phyloP scores from a whole-genome alignment of 106 monocot species.

The Allium sativum region DNA sequence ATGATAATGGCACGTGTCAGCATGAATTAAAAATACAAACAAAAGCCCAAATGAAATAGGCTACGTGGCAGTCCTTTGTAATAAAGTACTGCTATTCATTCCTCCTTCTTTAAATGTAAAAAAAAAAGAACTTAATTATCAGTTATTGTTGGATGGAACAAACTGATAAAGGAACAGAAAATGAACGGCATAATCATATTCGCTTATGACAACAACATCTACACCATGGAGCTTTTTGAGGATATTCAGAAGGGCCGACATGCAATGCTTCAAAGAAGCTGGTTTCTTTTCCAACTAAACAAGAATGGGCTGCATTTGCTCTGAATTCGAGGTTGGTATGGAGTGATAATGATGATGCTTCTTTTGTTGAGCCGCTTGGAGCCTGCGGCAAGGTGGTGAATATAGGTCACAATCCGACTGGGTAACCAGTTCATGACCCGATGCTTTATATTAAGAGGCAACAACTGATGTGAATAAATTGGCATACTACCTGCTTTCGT shows the following conservation, averaged over 20 bases:
- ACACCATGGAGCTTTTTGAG: conserved; percentile 76
- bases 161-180: conserved; percentile 40
- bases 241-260: conserved; percentile 76
- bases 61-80: no score
- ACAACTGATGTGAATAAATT: no score
- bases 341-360: conserved; percentile 38
- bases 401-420: no score
- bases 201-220: conserved; percentile 70
- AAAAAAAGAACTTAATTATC: no score
- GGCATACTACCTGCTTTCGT: no score
- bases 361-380: conserved; percentile 65
- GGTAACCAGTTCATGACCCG: no score
- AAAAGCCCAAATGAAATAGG: no score
- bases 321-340: conserved; percentile 69
- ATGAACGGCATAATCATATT: conserved; percentile 75
- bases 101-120: no score
- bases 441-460: no score
- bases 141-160: conserved; percentile 10
- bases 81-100: no score
- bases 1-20: no score
- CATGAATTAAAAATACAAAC: no score
- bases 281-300: conserved; percentile 35
- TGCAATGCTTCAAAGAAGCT: conserved; percentile 56
- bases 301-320: conserved; percentile 86
- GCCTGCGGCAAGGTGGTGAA: conserved; percentile 65